Evolutionary conservation across 2,329 filamentous ascomycete species (phyloP).

Genomic region (Cercospora brassicicola): DNA sequence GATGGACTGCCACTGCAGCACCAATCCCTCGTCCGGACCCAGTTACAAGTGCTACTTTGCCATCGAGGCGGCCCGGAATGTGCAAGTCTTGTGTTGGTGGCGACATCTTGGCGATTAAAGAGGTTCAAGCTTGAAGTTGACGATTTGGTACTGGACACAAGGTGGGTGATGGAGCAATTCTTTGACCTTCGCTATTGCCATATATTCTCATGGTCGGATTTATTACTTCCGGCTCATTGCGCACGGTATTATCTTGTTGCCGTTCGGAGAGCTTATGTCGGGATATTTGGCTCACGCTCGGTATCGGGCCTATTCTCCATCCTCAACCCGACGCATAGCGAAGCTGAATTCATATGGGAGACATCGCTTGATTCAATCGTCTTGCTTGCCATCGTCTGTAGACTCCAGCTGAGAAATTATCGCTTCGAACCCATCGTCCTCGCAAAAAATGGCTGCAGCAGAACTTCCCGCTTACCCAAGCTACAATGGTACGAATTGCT

Average conservation of each 20-base stretch:
- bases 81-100: not conserved
- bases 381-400: not conserved
- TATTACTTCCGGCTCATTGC: not conserved
- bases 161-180: not conserved
- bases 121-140: not conserved
- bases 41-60: conserved; percentile 53
- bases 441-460: not conserved
- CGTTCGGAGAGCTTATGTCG: not conserved
- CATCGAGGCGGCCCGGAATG: conserved; percentile 46
- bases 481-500: not conserved
- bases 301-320: not conserved
- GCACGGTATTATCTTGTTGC: not conserved
- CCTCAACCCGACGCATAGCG: not conserved
- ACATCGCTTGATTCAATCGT: not conserved
- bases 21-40: conserved; percentile 62
- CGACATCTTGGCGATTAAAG: not conserved
- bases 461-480: not conserved
- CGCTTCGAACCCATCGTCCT: not conserved
- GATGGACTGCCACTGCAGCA: conserved; percentile 63
- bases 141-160: not conserved
- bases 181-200: not conserved
- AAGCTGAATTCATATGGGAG: not conserved
- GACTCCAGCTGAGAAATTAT: not conserved
- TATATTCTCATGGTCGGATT: not conserved
- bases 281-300: not conserved